phyloP scores from a whole-genome alignment of 768 basidiomycete genomes.

The Boletus speciosus region DNA sequence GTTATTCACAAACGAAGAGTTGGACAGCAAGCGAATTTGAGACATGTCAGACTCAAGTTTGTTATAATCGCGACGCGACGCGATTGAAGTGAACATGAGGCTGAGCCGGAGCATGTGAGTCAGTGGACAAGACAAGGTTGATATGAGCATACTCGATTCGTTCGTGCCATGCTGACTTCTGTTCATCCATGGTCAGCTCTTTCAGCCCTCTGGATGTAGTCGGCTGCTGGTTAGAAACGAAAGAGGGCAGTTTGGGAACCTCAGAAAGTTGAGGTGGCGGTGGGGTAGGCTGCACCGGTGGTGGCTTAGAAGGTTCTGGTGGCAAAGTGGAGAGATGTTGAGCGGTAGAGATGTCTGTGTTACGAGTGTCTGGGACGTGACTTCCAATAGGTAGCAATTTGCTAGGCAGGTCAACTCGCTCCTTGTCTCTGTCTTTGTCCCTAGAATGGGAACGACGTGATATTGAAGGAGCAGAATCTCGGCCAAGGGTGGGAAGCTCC shows the following conservation, averaged over 20 bases:
- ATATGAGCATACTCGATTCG: constrained; percentile 38
- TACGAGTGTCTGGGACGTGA: not conserved
- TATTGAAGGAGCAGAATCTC: constrained; percentile 6
- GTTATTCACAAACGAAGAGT: constrained; percentile 20
- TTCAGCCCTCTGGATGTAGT: constrained; percentile 10
- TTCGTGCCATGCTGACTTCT: constrained; percentile 36
- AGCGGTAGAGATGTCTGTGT: not conserved
- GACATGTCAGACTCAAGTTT: constrained; percentile 33
- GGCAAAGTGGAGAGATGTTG: constrained; percentile 1
- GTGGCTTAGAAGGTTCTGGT: constrained; percentile 14
- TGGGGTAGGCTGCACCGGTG: constrained; percentile 19
- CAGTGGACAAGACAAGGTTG: not conserved
- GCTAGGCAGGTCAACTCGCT: not conserved
- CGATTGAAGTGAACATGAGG: constrained; percentile 34
- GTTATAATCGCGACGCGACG: constrained; percentile 31
- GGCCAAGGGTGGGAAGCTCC: constrained; percentile 1
- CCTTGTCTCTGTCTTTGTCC: constrained; percentile 5
- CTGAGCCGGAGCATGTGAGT: constrained; percentile 22
- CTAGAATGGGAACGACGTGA: constrained; percentile 11
- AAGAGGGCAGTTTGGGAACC: constrained; percentile 19
- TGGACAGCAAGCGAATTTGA: constrained; percentile 22
- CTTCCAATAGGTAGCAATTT: constrained; percentile 1
- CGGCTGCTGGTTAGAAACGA: constrained; percentile 13
- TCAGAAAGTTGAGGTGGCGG: constrained; percentile 17
- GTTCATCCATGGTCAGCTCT: constrained; percentile 34